Evolutionary conservation across 352 stramenopile species (phyloP).

Genomic region (Peronospora destructor): DNA sequence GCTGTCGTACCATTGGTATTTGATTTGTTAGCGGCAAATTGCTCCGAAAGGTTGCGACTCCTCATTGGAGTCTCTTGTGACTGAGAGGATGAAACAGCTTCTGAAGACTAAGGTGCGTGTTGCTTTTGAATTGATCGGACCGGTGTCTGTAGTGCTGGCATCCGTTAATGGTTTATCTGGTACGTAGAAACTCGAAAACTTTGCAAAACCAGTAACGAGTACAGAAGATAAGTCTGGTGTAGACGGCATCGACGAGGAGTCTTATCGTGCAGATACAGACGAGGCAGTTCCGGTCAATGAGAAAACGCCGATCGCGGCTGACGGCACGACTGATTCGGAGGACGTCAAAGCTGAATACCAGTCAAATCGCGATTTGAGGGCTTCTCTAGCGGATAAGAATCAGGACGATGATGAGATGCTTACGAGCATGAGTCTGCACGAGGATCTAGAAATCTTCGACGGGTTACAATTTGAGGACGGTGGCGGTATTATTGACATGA

Average conservation of each 20-base stretch:
- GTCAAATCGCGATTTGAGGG: background rate
- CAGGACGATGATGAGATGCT: constrained; percentile 55
- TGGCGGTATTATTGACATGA: constrained; percentile 77
- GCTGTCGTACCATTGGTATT: background rate
- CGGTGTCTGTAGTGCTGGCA: background rate
- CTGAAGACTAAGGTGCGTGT: constrained; percentile 33
- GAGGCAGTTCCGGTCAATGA: constrained; percentile 6
- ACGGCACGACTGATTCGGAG: constrained; percentile 31
- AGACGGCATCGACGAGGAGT: constrained; percentile 9
- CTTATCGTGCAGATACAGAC: background rate
- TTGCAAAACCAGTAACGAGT: constrained; percentile 5
- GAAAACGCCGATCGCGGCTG: constrained; percentile 5
- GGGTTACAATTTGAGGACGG: constrained; percentile 81
- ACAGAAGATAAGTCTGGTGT: constrained; percentile 8
- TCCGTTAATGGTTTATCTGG: background rate
- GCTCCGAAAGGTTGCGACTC: constrained; percentile 28
- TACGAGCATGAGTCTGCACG: constrained; percentile 68
- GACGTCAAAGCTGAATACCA: constrained; percentile 30
- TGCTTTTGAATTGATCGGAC: background rate
- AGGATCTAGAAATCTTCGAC: constrained; percentile 80
- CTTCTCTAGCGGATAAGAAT: constrained; percentile 4
- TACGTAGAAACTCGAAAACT: constrained; percentile 19
- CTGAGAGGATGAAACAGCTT: constrained; percentile 41
- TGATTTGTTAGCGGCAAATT: constrained; percentile 23
- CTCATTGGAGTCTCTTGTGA: constrained; percentile 37